A percentile compares a stretch with the other conserved stretches of the same genome.
Evolutionary conservation across 2,329 filamentous ascomycete genomes (phyloP).

Genomic region (Calonectria ilicicola): DNA sequence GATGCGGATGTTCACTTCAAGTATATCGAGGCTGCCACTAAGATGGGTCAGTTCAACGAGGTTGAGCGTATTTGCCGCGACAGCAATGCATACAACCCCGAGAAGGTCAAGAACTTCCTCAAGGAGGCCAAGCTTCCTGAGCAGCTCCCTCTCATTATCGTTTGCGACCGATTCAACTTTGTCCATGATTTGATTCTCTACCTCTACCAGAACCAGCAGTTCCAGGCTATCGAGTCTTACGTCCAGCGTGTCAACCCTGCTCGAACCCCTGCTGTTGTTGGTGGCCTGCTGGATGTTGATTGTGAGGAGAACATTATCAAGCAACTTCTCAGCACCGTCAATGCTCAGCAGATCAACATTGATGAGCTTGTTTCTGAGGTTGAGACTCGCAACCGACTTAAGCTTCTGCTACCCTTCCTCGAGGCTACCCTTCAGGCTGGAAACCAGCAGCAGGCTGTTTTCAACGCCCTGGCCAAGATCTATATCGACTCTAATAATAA

Average conservation of each 20-base stretch:
- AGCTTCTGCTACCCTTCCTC: constrained; percentile 95
- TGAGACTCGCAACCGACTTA: constrained; percentile 94
- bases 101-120: constrained; percentile 99
- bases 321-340: constrained; percentile 86
- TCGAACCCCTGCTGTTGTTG: constrained; percentile 91
- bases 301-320: constrained; percentile 98
- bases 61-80: constrained; percentile 98
- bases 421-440: constrained; percentile 90
- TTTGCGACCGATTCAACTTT: constrained; percentile 99
- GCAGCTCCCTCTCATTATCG: constrained; percentile 95
- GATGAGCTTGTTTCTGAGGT: constrained; percentile 95
- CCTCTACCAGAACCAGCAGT: constrained; percentile 98
- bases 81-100: constrained; percentile 88
- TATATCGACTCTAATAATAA: constrained; percentile 99
- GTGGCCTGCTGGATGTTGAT: constrained; percentile 94
- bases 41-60: constrained; percentile 92
- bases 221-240: constrained; percentile 98
- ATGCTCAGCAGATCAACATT: constrained; percentile 87
- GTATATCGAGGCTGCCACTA: constrained; percentile 97
- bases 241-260: constrained; percentile 96
- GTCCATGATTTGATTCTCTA: constrained; percentile 96
- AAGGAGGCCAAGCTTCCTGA: constrained; percentile 95
- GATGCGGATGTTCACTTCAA: constrained; percentile 98
- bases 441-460: constrained; percentile 96
- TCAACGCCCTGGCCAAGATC: constrained; percentile 98